phyloP scores from a whole-genome alignment of 2,329 filamentous ascomycete species.

The Pezicula radicicola region DNA sequence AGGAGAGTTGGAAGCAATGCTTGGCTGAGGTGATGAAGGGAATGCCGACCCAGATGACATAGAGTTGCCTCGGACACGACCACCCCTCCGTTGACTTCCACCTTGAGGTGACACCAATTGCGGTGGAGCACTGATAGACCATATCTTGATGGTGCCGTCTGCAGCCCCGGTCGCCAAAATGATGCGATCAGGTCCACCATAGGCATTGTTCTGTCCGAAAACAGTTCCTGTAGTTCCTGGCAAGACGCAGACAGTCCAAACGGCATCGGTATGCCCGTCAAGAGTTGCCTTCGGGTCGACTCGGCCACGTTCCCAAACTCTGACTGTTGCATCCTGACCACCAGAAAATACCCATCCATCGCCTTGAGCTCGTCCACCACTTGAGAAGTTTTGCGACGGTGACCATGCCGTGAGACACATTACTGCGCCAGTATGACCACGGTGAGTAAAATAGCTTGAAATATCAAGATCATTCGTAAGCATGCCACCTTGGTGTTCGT shows the following conservation, averaged over 20 bases:
- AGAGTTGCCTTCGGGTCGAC: constrained; percentile 94
- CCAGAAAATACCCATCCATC: constrained; percentile 99
- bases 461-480: constrained; percentile 76
- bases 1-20: constrained; percentile 76
- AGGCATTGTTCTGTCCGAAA: constrained; percentile 72
- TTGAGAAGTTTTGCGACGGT: constrained; percentile 82
- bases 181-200: constrained; percentile 81
- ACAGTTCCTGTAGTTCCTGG: constrained; percentile 78
- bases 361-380: constrained; percentile 80
- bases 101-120: constrained; percentile 79
- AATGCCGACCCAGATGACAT: constrained; percentile 94
- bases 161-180: constrained; percentile 88
- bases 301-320: constrained; percentile 91
- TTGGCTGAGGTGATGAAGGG: constrained; percentile 85
- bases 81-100: constrained; percentile 61
- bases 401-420: constrained; percentile 85
- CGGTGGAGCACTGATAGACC: constrained; percentile 90
- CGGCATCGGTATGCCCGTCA: constrained; percentile 90
- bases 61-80: constrained; percentile 82
- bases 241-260: constrained; percentile 92
- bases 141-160: constrained; percentile 88
- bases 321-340: constrained; percentile 87
- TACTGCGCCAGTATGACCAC: constrained; percentile 88
- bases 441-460: constrained; percentile 89
- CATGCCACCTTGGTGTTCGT: constrained; percentile 54